These are phyloP conservation scores for Lecanicillium sp. DNA, from an alignment of 2,329 filamentous ascomycete species.

Conservation along the genomic window DNA sequence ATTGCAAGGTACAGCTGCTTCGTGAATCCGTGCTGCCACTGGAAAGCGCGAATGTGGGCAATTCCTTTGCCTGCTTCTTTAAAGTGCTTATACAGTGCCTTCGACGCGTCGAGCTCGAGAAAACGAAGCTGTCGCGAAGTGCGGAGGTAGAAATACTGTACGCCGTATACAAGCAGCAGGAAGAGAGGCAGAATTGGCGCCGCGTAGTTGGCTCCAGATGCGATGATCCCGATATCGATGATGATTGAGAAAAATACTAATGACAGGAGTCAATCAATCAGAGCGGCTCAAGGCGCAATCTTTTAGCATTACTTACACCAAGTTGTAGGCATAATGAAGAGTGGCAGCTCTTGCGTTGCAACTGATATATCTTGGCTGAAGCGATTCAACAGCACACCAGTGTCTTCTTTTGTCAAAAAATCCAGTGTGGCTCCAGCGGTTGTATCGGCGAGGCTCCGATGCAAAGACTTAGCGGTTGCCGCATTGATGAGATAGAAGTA, in stretches of 20 bases:
- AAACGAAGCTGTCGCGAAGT: slow-evolving; percentile 32
- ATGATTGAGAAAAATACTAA: too few relatives aligned
- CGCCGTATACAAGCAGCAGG: slow-evolving; percentile 20
- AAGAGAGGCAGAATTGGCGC: slow-evolving; percentile 23
- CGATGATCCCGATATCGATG: slow-evolving; percentile 18
- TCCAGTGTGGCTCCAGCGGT: slow-evolving; percentile 13
- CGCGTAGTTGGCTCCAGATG: slow-evolving; percentile 23
- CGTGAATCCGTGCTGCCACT: slow-evolving; percentile 40
- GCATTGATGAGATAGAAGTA: background rate
- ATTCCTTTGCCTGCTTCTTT: slow-evolving; percentile 40
- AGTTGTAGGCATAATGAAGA: slow-evolving; percentile 18
- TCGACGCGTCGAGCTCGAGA: slow-evolving; percentile 30
- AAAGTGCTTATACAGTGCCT: slow-evolving; percentile 26
- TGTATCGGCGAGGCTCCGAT: background rate
- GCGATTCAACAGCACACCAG: slow-evolving; percentile 11
- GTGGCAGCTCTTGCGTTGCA: slow-evolving; percentile 21
- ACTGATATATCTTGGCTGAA: slow-evolving; percentile 25
- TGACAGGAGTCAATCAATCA: too few relatives aligned
- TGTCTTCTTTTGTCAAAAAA: slow-evolving; percentile 16
- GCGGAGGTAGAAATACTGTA: slow-evolving; percentile 28
- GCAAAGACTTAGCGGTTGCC: background rate
- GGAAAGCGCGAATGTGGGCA: slow-evolving; percentile 46
- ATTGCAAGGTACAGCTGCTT: slow-evolving; percentile 39
- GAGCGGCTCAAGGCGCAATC: too few relatives aligned
- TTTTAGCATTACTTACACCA: slow-evolving; percentile 5